Conservation (phyloP, 345 rosid species). For the Rhodamnia argentea region DNA sequence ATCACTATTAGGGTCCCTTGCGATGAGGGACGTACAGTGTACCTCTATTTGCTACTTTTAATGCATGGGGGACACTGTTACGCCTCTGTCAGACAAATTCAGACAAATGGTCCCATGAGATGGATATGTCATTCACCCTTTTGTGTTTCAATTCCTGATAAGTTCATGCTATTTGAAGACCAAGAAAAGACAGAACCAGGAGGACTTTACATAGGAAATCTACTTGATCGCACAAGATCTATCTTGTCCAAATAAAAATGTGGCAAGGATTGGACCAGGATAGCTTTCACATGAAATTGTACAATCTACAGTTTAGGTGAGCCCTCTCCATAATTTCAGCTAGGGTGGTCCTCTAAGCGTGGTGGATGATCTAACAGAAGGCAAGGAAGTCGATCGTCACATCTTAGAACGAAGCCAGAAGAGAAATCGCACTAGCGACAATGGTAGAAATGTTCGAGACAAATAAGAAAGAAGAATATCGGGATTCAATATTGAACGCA, state of each 20-base stretch:
- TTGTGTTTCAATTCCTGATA: background rate
- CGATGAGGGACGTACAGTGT: background rate
- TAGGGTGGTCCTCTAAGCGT: background rate
- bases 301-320: background rate
- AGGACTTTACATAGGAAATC: background rate
- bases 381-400: background rate
- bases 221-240: background rate
- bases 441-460: background rate
- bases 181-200: background rate
- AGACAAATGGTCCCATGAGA: conserved; percentile 2
- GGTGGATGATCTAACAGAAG: background rate
- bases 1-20: background rate
- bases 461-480: background rate
- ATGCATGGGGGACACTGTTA: background rate
- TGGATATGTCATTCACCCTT: background rate
- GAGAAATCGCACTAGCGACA: background rate
- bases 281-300: background rate
- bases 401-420: background rate
- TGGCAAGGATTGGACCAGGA: background rate
- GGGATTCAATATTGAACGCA: background rate
- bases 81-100: background rate
- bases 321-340: background rate
- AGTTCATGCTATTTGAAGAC: background rate
- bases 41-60: background rate
- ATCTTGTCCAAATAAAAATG: background rate